Evolutionary conservation across 2,329 filamentous ascomycete species (phyloP), one percentile per base, ranked within the genome.

Genomic region (Atkinsonella hypoxylon): DNA sequence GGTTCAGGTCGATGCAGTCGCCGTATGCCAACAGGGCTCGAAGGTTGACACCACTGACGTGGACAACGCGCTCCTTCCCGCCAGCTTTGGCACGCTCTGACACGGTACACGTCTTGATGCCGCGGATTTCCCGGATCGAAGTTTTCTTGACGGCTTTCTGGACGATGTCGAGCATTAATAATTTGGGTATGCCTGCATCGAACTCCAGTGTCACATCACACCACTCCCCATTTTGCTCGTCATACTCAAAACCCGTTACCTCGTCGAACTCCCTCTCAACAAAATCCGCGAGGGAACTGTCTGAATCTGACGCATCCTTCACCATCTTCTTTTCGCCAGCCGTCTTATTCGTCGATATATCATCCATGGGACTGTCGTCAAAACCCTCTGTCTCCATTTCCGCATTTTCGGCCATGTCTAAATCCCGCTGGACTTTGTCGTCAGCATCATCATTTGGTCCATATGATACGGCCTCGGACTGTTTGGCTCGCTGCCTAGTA

Each of bases 381-480:
- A 79, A 71, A 75, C 75, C 57, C 77, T 76, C 36, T 71, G 63
- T 67, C 18, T 74, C 69, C 40, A 52, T 51, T 34, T 67, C 65
- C 17, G 84, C 81, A 36, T 54, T 47, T 8, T 80, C 77, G 2
- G 76, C 76, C 18, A 81, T 79, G 2, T 79, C 77, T 61, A 84
- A 77, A 51, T 78, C 75, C 48, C 73, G 72, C 59, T 85, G 82
- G 50, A 94, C 81, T 36, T 78, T 82, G 57, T 88, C 79, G 61
- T 97, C 93, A 4, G 91, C 91, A 5, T 95, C 90, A 62, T 97
- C 93, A 45, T 95, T 94, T 34, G 84, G 87, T 39, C 89, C 91
- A 58, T 96, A 97, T 13, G 89, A 93, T 2, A 91, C 83, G 31
- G 85, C 87, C 67, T 95, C 87, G 48, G 78, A 74, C 40, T 87